A percentile compares a stretch with the other conserved stretches of the same genome.
Evolutionary conservation across 805 yeast genomes (phyloP).

Genomic region (Debaryomyces tyrocola): DNA sequence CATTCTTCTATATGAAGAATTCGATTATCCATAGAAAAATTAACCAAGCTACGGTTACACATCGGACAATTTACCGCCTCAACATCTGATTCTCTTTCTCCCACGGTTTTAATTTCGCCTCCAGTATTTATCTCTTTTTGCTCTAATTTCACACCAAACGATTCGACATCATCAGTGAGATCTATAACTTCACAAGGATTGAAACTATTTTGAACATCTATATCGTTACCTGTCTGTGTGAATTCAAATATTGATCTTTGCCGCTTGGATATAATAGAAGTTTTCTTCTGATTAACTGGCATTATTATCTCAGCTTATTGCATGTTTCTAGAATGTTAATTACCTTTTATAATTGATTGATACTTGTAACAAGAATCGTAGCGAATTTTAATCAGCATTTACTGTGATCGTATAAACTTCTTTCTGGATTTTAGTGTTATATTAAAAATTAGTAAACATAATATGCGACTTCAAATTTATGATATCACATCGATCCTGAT

Average conservation of each 20-base stretch:
- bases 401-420: too few species aligned
- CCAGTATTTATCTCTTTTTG: conserved; percentile 2
- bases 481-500: too few species aligned
- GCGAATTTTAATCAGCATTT: too few species aligned
- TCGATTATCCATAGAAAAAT: conserved; percentile 41
- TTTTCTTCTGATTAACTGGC: not conserved
- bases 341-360: too few species aligned
- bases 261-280: conserved; percentile 7
- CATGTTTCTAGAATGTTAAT: not conserved
- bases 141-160: conserved; percentile 1
- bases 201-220: not conserved
- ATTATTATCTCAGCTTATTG: not conserved
- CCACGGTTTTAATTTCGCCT: not conserved
- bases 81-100: not conserved
- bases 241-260: conserved; percentile 28
- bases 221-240: conserved; percentile 2
- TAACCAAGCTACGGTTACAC: conserved; percentile 42
- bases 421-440: too few species aligned
- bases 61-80: conserved; percentile 48
- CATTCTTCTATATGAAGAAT: conserved; percentile 59
- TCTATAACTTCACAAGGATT: conserved; percentile 9
- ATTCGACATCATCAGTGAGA: conserved; percentile 12
- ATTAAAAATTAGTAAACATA: too few species aligned
- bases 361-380: too few species aligned
- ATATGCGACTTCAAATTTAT: too few species aligned